These are phyloP conservation scores for Phellinidium pouzarii DNA, from an alignment of 1,284 basidiomycete genomes.

Conservation along the genomic window DNA sequence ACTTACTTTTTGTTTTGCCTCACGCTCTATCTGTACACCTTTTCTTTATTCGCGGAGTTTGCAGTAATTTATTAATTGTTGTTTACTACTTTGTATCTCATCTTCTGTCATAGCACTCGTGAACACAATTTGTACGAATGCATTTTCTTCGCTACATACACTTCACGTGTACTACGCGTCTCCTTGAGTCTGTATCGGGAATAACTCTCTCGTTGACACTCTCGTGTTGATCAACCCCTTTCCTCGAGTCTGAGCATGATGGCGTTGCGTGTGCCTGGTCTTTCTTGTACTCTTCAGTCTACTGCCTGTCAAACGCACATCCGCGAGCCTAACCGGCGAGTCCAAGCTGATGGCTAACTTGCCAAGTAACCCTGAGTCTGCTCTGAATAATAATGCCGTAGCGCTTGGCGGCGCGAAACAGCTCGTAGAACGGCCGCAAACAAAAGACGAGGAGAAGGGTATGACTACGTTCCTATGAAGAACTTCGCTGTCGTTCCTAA, in stretches of 20 bases:
- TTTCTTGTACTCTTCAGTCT: neutral
- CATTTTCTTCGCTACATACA: no score
- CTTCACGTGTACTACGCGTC: no score
- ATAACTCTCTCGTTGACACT: neutral
- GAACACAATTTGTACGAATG: no score
- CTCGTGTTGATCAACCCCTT: neutral
- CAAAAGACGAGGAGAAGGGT: neutral
- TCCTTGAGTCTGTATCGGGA: no score
- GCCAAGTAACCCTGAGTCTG: neutral
- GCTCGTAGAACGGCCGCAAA: neutral
- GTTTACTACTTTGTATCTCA: neutral
- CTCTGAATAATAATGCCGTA: neutral
- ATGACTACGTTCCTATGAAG: neutral
- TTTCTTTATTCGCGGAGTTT: neutral
- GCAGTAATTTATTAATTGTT: neutral
- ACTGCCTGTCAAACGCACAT: neutral
- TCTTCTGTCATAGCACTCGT: neutral
- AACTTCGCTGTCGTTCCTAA: neutral
- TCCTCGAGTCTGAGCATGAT: neutral
- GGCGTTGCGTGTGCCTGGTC: neutral
- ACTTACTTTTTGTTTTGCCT: no score
- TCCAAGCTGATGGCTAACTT: neutral
- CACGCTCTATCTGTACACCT: no score
- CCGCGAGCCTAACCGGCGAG: neutral
- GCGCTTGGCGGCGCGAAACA: neutral